Evolutionary conservation across 805 yeast species (phyloP), one percentile per base, ranked within the genome.

Genomic region (Candida ponderosae): DNA sequence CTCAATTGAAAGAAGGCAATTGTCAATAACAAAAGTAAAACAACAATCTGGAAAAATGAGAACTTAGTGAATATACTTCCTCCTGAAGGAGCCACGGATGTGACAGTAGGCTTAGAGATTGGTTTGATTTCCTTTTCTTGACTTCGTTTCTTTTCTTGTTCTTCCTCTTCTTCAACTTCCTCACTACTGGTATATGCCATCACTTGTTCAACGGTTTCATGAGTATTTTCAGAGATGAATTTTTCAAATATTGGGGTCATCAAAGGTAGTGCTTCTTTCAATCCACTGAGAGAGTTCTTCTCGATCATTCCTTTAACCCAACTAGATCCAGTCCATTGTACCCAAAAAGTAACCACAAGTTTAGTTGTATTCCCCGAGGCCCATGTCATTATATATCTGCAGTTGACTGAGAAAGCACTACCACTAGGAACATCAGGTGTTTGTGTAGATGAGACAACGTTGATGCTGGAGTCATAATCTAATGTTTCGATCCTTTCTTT

Each of bases 341-440:
- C 72, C 64, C 76, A 74, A 56, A 73, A 84, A n/a, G 88, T 72
- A n/a, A 83, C 59, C 32, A 62, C 63, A 29, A 93, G 48, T 34
- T 66, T 62, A 5, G 95, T 81, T 18, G 63, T 56, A 50, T 81
- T 84, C 21, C 67, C 58, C 8, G 64, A 66, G 1, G 69, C 87
- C 97, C 98, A 93, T 3, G 81, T 68, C 38, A 87, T 60, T 32
- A 79, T 64, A 49, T 78, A 83, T 42, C 83, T 68, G 0, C 96
- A 85, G 43, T 76, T 70, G 2, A 88, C 88, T 24, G 72, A 67
- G 56, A 93, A 93, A 1, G 84, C 72, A 31, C 71, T 71, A 5
- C 99, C 99, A 50, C 89, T 82, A 1, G 99, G 98, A 14, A 93
- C 97, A 53, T 87, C 93, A 0, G 98, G 99, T 0, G 98, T 89